Evolutionary conservation across 1,284 basidiomycete genomes (phyloP).

Genomic region (Cryptococcus sp.): DNA sequence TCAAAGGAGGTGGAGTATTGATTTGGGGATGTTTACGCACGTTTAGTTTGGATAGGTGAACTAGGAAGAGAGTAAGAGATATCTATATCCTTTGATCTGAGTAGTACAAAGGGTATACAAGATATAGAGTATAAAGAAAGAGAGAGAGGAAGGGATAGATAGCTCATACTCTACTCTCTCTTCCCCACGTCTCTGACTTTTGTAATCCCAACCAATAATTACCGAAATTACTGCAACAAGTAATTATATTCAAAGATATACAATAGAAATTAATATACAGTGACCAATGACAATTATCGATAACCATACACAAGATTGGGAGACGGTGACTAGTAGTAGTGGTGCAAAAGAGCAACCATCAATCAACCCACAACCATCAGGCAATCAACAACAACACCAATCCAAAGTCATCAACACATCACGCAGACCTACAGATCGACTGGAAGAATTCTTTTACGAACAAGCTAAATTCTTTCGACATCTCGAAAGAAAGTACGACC

Average conservation of each 20-base stretch:
- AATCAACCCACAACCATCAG: not conserved
- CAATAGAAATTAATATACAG: too few relatives aligned
- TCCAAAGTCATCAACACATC: not conserved
- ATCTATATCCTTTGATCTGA: slow-evolving; percentile 2
- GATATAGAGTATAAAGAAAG: not conserved
- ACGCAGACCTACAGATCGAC: slow-evolving; percentile 5
- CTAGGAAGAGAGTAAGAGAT: not conserved
- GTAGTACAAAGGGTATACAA: not conserved
- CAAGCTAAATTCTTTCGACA: slow-evolving; percentile 30
- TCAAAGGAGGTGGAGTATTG: too few relatives aligned
- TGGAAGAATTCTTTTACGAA: slow-evolving; percentile 26
- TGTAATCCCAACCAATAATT: too few relatives aligned
- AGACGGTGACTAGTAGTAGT: not conserved
- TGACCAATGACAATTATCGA: too few relatives aligned
- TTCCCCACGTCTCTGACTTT: too few relatives aligned
- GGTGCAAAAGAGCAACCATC: not conserved
- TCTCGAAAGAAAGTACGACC: slow-evolving; percentile 26
- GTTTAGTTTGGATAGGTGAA: not conserved
- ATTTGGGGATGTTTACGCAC: not conserved
- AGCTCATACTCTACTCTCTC: too few relatives aligned
- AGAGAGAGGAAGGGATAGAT: not conserved
- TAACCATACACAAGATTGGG: too few relatives aligned
- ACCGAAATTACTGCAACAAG: too few relatives aligned
- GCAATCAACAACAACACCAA: not conserved
- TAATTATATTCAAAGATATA: too few relatives aligned